A percentile compares a stretch with the other conserved stretches of the same genome.
phyloP scores from a whole-genome alignment of 306 rosid species.

The Trifolium pratense region DNA sequence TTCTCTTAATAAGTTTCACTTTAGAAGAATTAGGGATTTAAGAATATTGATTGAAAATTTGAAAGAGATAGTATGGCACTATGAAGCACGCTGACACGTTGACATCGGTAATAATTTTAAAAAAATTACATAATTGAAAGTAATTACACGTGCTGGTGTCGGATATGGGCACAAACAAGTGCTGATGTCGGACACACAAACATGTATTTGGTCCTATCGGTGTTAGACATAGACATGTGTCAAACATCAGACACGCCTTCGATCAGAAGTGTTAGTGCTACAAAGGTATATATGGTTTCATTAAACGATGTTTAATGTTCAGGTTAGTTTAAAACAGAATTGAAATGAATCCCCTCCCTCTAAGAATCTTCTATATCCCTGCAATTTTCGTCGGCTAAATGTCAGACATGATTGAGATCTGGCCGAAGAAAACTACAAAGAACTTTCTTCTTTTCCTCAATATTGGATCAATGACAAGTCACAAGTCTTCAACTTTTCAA shows the following conservation, averaged over 20 bases:
- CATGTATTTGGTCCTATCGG: too few relatives aligned
- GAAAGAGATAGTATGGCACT: neutral
- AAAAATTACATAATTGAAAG: too few relatives aligned
- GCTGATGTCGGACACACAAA: too few relatives aligned
- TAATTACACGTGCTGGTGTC: too few relatives aligned
- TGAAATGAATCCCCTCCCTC: neutral
- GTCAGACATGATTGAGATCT: neutral
- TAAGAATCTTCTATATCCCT: neutral
- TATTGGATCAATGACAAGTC: neutral
- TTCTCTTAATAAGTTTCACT: neutral
- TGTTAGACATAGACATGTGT: too few relatives aligned
- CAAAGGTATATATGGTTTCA: neutral
- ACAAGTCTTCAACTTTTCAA: neutral
- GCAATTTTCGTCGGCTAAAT: neutral
- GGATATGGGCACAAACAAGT: too few relatives aligned
- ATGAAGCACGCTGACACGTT: too few relatives aligned
- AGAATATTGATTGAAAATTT: neutral
- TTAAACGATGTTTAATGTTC: neutral
- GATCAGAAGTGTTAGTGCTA: too few relatives aligned
- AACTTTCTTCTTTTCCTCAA: neutral
- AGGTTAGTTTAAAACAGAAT: neutral
- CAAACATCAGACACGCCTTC: too few relatives aligned
- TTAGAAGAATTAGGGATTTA: neutral
- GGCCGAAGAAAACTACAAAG: neutral
- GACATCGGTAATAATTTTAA: too few relatives aligned